Base-by-base conservation (phyloP, 2,329 filamentous ascomycete genomes). In the Cercospora zeina region DNA sequence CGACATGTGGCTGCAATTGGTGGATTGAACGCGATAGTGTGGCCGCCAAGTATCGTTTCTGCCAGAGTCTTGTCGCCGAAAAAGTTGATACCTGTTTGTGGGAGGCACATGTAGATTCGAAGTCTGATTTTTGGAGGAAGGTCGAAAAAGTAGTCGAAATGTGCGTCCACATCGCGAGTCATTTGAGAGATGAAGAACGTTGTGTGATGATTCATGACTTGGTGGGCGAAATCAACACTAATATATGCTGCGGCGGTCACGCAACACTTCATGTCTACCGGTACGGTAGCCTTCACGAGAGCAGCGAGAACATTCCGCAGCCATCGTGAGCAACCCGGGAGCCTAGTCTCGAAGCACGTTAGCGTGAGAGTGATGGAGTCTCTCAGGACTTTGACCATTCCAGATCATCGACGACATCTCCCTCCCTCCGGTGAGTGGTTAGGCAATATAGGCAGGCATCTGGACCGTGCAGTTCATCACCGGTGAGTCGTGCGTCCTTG, bases 121-220 rank as follows among this genome's bases (percentile, higher is more conserved):
- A 16, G 3, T 14, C 30, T 31, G 49, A 33, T 53, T n/a, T 53
- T 27, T 53, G 49, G n/a, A 8, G 49, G 5, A 1, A 53, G 49
- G 4, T 53, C 49, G 27, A 33, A 53, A 27, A 53, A 53, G n/a
- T 53, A n/a, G n/a, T n/a, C n/a, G n/a, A n/a, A n/a, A n/a, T 13
- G 21, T 27, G 21, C 1, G 42, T 47, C 42, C 42, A 47, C 42
- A 47, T 47, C 6, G 21, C 13, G 6, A 6, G 11, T 47, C 8
- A 7, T 27, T 0, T n/a, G 21, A 6, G 21, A 6, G 4, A 11
- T 27, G 10, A 27, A 47, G 1, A 13, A 1, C 8, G 11, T 27
- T 8, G 42, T 14, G 8, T 27, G 42, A 24, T 16, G 6, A 27
- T 27, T 13, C 16, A 13, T 13, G 1, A 8, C 42, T 47, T 13